phyloP scores from a whole-genome alignment of 768 basidiomycete genomes.

The Dioszegia hungarica region DNA sequence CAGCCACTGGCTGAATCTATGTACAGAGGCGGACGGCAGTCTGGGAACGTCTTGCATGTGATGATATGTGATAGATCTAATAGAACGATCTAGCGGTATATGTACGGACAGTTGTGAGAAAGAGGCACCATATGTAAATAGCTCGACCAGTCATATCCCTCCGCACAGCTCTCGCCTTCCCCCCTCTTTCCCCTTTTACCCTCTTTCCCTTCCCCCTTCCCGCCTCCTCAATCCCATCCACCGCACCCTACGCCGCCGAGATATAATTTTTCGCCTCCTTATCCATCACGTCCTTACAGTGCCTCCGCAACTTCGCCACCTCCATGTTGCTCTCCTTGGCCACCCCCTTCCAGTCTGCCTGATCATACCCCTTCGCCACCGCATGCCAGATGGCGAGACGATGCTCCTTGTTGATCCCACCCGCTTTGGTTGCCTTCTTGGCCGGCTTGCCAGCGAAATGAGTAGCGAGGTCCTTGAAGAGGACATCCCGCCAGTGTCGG shows the following conservation, averaged over 20 bases:
- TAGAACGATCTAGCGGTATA: no score
- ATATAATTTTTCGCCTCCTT: constrained; percentile 33
- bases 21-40: no score
- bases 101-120: no score
- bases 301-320: constrained; percentile 29
- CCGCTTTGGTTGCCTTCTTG: constrained; percentile 6
- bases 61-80: no score
- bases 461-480: constrained; percentile 20
- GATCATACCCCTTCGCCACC: constrained; percentile 20
- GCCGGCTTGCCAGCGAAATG: background rate
- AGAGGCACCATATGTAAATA: no score
- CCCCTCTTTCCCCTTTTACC: background rate
- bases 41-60: no score
- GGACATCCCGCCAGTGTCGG: constrained; percentile 36
- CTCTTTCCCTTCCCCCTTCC: background rate
- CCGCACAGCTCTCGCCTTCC: no score
- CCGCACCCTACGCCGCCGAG: background rate
- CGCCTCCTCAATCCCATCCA: background rate
- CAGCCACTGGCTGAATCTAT: no score
- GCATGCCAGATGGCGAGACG: constrained; percentile 24
- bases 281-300: constrained; percentile 31
- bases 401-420: constrained; percentile 5
- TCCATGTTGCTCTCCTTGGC: constrained; percentile 8
- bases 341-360: constrained; percentile 22
- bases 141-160: no score